These are phyloP conservation scores for Purpureocillium lavendulum DNA, from an alignment of 2,329 filamentous ascomycete species.

Conservation along the genomic window DNA sequence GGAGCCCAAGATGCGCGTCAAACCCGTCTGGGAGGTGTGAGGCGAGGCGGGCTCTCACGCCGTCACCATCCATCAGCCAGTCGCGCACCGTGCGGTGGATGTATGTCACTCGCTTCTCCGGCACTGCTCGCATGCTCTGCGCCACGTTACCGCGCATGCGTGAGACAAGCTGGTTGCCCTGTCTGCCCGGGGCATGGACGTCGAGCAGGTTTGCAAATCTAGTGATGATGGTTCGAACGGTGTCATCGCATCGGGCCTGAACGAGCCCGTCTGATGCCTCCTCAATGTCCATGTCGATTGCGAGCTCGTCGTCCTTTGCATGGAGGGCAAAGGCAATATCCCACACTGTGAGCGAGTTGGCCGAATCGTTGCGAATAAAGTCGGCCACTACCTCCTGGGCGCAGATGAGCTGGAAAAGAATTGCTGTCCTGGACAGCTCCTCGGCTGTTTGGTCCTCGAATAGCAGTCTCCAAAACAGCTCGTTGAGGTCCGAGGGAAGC, in stretches of 20 bases:
- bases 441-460: conserved; percentile 15
- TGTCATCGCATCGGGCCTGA: conserved; percentile 7
- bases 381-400: conserved; percentile 22
- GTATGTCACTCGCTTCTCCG: conserved; percentile 17
- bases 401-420: conserved; percentile 19
- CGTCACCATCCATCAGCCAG: conserved; percentile 17
- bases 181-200: conserved; percentile 9
- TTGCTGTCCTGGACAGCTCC: conserved; percentile 13
- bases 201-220: conserved; percentile 18
- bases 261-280: conserved; percentile 13
- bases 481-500: conserved; percentile 17
- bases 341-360: conserved; percentile 21
- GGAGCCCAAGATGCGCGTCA: conserved; percentile 21
- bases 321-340: conserved; percentile 21
- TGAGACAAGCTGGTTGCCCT: conserved; percentile 9
- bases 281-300: conserved; percentile 9
- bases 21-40: conserved; percentile 7
- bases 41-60: conserved; percentile 12
- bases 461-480: conserved; percentile 19
- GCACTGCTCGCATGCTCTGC: background rate
- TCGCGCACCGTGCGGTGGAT: conserved; percentile 25
- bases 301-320: conserved; percentile 10
- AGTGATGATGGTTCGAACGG: conserved; percentile 8
- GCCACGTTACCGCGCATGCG: conserved; percentile 4
- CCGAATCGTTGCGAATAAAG: conserved; percentile 21